phyloP scores from a whole-genome alignment of 352 stramenopile genomes.

The Phytophthora agathidicida region DNA sequence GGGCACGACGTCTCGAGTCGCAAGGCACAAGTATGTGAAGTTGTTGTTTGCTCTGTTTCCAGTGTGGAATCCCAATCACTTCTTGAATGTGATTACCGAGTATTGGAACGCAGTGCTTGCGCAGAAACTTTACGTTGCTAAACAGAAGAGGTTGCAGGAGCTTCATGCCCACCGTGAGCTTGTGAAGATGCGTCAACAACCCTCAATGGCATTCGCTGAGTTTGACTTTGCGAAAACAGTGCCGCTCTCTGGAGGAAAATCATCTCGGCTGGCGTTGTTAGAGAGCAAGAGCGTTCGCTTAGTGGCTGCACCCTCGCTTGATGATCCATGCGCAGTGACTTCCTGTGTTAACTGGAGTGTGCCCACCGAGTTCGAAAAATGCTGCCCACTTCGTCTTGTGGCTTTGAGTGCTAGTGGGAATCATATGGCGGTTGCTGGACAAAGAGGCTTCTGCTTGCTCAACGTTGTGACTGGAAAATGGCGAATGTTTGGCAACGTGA shows the following conservation, averaged over 20 bases:
- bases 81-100: slow-evolving; percentile 55
- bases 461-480: slow-evolving; percentile 76
- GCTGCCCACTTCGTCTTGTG: slow-evolving; percentile 65
- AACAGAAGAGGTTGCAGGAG: slow-evolving; percentile 34
- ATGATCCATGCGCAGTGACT: slow-evolving; percentile 68
- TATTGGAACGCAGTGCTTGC: slow-evolving; percentile 34
- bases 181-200: slow-evolving; percentile 30
- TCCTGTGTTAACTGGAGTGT: slow-evolving; percentile 69
- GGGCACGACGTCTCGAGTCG: slow-evolving; percentile 42
- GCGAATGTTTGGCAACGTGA: slow-evolving; percentile 86
- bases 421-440: slow-evolving; percentile 72
- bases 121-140: slow-evolving; percentile 30
- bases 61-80: slow-evolving; percentile 63
- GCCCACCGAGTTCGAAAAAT: slow-evolving; percentile 67
- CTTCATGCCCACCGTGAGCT: slow-evolving; percentile 29
- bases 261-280: slow-evolving; percentile 62
- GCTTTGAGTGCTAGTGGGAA: slow-evolving; percentile 59
- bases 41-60: slow-evolving; percentile 77
- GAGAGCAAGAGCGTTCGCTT: slow-evolving; percentile 58
- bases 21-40: slow-evolving; percentile 83
- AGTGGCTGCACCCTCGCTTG: slow-evolving; percentile 53
- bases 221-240: slow-evolving; percentile 70
- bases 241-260: slow-evolving; percentile 41
- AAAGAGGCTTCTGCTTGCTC: slow-evolving; percentile 76
- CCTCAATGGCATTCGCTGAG: slow-evolving; percentile 53